Percentiles rank a stretch among this genome's conserved stretches.
Evolutionary conservation across 139 green algal genomes (phyloP).

Genomic region (Penium margaritaceum): DNA sequence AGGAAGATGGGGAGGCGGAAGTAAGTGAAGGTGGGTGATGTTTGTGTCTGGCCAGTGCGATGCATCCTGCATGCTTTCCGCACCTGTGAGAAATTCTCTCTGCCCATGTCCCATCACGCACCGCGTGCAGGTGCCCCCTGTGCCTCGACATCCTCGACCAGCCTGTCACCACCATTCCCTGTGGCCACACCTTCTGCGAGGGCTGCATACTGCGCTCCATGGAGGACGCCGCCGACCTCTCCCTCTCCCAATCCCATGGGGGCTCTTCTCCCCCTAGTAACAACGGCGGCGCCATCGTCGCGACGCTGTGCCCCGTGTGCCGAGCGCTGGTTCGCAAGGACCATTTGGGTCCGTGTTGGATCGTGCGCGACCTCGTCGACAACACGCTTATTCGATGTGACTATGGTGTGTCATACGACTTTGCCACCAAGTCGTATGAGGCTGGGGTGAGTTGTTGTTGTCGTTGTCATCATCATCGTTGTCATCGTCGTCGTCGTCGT

Average conservation of each 20-base stretch:
- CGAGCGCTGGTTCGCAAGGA: slow-evolving; percentile 2
- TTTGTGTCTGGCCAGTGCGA: no score
- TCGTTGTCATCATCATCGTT: no score
- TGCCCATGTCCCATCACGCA: no score
- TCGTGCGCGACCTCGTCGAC: slow-evolving; percentile 12
- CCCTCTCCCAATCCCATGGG: no score
- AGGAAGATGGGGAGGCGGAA: no score
- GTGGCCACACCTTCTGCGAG: slow-evolving; percentile 11
- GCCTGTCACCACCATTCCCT: neutral
- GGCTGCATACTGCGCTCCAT: neutral
- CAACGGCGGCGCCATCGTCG: no score
- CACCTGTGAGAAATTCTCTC: no score
- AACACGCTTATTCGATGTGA: neutral
- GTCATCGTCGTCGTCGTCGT: no score
- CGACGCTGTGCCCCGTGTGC: slow-evolving; percentile 5
- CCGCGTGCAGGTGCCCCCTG: slow-evolving; percentile 9
- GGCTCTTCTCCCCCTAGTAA: no score
- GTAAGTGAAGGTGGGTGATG: no score
- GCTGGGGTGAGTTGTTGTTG: slow-evolving; percentile 8
- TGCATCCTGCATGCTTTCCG: no score
- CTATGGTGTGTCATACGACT: neutral
- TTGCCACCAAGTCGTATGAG: neutral
- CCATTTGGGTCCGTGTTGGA: slow-evolving; percentile 2
- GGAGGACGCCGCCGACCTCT: neutral
- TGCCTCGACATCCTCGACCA: slow-evolving; percentile 12